Percentiles rank a stretch among this genome's conserved stretches.
Conservation (phyloP, 495 filamentous ascomycete species). For the Neurospora sp. region DNA sequence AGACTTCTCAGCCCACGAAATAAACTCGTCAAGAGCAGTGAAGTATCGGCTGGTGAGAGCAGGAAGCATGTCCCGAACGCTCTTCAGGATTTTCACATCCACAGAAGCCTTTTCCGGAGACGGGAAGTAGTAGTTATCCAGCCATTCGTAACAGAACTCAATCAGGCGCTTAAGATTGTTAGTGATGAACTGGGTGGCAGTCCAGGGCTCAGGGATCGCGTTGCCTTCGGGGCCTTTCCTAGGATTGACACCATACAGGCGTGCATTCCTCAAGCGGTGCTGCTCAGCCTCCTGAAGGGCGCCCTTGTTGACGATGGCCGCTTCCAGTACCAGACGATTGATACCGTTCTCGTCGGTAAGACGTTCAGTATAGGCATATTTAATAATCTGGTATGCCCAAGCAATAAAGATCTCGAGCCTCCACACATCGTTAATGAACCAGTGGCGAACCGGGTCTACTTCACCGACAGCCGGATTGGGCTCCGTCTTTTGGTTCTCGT, state of each 20-base stretch:
- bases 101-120: conserved; percentile 4
- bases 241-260: conserved; percentile 58
- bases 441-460: conserved; percentile 64
- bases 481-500: conserved; percentile 58
- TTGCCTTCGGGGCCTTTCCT: conserved; percentile 56
- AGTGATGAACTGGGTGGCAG: conserved; percentile 51
- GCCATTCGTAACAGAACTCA: conserved; percentile 36
- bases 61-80: conserved; percentile 29
- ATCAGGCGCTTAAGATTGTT: conserved; percentile 45
- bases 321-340: conserved; percentile 54
- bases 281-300: conserved; percentile 61
- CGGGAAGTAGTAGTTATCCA: conserved; percentile 11
- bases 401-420: conserved; percentile 64
- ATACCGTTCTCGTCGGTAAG: conserved; percentile 36
- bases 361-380: conserved; percentile 50
- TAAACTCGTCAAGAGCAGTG: conserved; percentile 31
- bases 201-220: conserved; percentile 71
- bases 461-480: conserved; percentile 47
- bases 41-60: conserved; percentile 37
- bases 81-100: conserved; percentile 20
- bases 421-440: conserved; percentile 70
- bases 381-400: conserved; percentile 64
- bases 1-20: conserved; percentile 27
- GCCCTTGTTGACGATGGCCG: conserved; percentile 64
- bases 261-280: conserved; percentile 59